Percentiles rank a stretch among this genome's conserved stretches.
phyloP scores from a whole-genome alignment of 1,284 basidiomycete genomes.

The Ustilago cynodontis region DNA sequence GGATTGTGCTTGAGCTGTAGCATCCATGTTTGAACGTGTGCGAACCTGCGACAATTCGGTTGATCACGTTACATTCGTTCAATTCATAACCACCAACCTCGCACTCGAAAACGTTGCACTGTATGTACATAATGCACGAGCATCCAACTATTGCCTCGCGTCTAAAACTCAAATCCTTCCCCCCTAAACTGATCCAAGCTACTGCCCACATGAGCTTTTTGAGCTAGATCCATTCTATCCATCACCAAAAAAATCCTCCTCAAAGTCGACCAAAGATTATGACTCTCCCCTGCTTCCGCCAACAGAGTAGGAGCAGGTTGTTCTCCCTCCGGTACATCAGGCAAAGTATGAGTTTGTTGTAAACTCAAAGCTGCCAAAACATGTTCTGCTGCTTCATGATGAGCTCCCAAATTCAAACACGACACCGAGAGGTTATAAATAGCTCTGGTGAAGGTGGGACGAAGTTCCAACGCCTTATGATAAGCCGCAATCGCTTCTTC shows the following conservation, averaged over 20 bases:
- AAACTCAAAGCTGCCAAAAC: slow-evolving; percentile 90
- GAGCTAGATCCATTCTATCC: slow-evolving; percentile 74
- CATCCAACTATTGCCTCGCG: too few relatives aligned
- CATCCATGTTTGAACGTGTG: too few relatives aligned
- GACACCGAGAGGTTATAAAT: slow-evolving; percentile 98
- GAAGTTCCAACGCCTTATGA: slow-evolving; percentile 88
- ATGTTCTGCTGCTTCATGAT: slow-evolving; percentile 96
- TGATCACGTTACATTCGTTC: too few relatives aligned
- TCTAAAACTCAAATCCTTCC: slow-evolving; percentile 85
- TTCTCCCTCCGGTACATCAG: slow-evolving; percentile 61
- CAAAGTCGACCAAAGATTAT: slow-evolving; percentile 90
- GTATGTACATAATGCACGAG: too few relatives aligned
- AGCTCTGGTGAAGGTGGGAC: slow-evolving; percentile 95
- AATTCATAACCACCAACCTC: too few relatives aligned
- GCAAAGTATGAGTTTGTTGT: slow-evolving; percentile 73
- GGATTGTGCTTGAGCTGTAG: too few relatives aligned
- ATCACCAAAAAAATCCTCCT: slow-evolving; percentile 75
- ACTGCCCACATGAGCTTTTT: slow-evolving; percentile 72
- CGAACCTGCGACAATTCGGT: too few relatives aligned
- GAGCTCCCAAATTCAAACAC: slow-evolving; percentile 95
- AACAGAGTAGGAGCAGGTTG: slow-evolving; percentile 53
- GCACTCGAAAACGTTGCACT: too few relatives aligned
- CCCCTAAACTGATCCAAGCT: slow-evolving; percentile 80
- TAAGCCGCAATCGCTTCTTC: slow-evolving; percentile 97
- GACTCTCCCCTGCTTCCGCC: slow-evolving; percentile 64